Conservation (phyloP, 768 basidiomycete genomes). For the Agaricus sinodeliciosus region DNA sequence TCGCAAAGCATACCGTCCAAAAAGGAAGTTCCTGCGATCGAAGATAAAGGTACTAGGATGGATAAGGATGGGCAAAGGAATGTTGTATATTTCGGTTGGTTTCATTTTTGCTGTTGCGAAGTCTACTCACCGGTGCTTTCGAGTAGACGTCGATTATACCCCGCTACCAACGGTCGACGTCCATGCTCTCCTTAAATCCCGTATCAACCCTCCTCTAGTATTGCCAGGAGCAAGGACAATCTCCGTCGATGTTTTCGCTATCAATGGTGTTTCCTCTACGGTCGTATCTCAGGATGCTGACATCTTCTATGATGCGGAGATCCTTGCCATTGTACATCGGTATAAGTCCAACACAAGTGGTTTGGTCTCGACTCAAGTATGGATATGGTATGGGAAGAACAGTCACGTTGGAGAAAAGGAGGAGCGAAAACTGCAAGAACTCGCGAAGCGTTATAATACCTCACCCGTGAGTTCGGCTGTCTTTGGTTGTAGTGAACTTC, state of each 20-base stretch:
- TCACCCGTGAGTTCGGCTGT: slow-evolving; percentile 37
- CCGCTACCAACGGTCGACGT: slow-evolving; percentile 46
- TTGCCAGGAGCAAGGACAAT: slow-evolving; percentile 43
- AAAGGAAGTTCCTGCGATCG: background rate
- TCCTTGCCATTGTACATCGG: slow-evolving; percentile 63
- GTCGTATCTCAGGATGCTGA: slow-evolving; percentile 37
- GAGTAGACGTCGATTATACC: slow-evolving; percentile 25
- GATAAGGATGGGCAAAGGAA: background rate
- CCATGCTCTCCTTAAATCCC: slow-evolving; percentile 32
- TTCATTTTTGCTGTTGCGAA: background rate
- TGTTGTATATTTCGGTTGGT: slow-evolving; percentile 8
- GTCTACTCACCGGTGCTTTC: background rate
- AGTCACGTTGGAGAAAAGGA: slow-evolving; percentile 51
- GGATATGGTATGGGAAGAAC: slow-evolving; percentile 69
- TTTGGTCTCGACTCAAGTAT: slow-evolving; percentile 62
- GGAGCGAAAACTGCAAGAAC: slow-evolving; percentile 58
- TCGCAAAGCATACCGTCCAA: background rate
- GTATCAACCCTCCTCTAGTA: slow-evolving; percentile 13
- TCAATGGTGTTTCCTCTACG: slow-evolving; percentile 45
- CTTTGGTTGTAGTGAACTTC: background rate
- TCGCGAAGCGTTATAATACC: slow-evolving; percentile 71
- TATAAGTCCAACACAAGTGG: slow-evolving; percentile 59
- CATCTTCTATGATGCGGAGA: slow-evolving; percentile 71
- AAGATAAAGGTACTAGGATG: background rate
- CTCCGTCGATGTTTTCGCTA: slow-evolving; percentile 66